Evolutionary conservation across 345 rosid species (phyloP).

Genomic region (Rhodomyrtus tomentosa): DNA sequence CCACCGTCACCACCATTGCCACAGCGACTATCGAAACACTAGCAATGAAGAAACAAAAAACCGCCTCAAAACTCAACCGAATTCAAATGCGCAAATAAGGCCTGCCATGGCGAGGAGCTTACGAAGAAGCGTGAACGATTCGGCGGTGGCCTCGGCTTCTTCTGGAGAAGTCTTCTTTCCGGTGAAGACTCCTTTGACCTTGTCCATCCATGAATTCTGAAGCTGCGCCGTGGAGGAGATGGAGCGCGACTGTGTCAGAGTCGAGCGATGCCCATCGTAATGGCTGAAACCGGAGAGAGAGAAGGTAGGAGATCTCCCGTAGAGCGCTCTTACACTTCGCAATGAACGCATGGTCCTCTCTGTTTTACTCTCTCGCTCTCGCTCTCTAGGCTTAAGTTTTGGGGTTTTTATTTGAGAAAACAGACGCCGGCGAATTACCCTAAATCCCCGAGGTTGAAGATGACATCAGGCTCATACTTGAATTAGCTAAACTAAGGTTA

Average conservation of each 20-base stretch:
- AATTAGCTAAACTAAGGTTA: too few species aligned
- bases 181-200: slow-evolving; percentile 74
- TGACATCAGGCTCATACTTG: background rate
- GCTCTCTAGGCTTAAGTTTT: background rate
- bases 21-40: background rate
- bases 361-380: background rate
- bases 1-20: background rate
- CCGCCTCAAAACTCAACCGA: background rate
- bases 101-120: slow-evolving; percentile 6
- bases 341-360: background rate
- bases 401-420: background rate
- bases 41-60: background rate
- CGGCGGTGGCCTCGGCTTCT: slow-evolving; percentile 3
- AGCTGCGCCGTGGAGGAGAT: slow-evolving; percentile 40
- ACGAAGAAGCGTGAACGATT: slow-evolving; percentile 66
- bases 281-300: background rate
- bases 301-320: background rate
- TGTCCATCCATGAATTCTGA: slow-evolving; percentile 62
- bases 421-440: background rate
- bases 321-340: background rate
- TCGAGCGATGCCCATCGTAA: background rate
- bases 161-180: slow-evolving; percentile 40
- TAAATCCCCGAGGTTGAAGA: background rate
- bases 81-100: background rate
- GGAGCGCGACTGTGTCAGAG: slow-evolving; percentile 31